Evolutionary conservation across 176 grass and related monocot genomes (phyloP).

Genomic region (Tillandsia leiboldiana): DNA sequence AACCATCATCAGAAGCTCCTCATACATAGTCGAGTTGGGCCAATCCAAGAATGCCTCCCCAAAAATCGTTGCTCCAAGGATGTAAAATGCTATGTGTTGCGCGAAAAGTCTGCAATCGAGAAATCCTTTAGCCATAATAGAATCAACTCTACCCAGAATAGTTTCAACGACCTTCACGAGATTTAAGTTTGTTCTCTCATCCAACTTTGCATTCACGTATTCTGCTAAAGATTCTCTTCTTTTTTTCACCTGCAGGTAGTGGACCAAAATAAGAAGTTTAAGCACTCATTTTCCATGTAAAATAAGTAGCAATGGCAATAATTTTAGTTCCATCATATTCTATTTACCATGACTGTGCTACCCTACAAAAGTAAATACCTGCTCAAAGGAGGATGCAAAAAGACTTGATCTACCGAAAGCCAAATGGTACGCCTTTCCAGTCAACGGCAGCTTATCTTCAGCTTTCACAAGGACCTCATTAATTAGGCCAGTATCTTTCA

Average conservation of each 20-base stretch:
- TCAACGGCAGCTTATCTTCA: conserved; percentile 80
- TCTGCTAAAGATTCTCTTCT: conserved; percentile 59
- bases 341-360: neutral
- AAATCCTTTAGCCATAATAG: conserved; percentile 35
- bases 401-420: conserved; percentile 72
- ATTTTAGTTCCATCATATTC: too few relatives aligned
- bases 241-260: conserved; percentile 47
- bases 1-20: conserved; percentile 71
- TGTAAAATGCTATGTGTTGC: conserved; percentile 62
- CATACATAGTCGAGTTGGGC: conserved; percentile 51
- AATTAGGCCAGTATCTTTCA: conserved; percentile 60
- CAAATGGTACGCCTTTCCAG: conserved; percentile 67
- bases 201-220: conserved; percentile 58
- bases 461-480: conserved; percentile 73
- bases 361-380: conserved; percentile 33
- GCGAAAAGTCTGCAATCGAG: conserved; percentile 54
- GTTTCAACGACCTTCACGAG: conserved; percentile 41
- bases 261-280: conserved; percentile 15
- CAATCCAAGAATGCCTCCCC: conserved; percentile 75
- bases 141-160: conserved; percentile 34
- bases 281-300: neutral
- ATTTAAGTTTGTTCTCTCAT: conserved; percentile 11
- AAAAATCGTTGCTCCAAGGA: conserved; percentile 59
- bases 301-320: neutral
- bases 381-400: conserved; percentile 69